Percentiles rank a stretch among this genome's conserved stretches.
phyloP scores from a whole-genome alignment of 345 rosid species.

The Populus pruinosa region DNA sequence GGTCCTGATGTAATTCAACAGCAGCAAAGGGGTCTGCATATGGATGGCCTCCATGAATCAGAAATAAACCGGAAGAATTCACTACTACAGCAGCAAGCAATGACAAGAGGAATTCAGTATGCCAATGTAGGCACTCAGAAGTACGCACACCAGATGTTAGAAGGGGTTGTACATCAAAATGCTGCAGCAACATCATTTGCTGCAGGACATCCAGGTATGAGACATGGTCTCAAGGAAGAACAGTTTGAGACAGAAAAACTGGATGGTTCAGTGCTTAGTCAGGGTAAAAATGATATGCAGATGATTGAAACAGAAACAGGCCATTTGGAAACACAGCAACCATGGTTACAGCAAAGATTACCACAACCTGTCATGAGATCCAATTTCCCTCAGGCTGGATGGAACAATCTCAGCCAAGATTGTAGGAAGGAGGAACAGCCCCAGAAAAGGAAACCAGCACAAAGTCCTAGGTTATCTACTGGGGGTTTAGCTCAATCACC shows the following conservation, averaged over 20 bases:
- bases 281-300: conserved; percentile 47
- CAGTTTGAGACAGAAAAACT: conserved; percentile 65
- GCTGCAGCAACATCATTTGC: conserved; percentile 49
- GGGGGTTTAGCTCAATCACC: conserved; percentile 90
- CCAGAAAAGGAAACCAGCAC: conserved; percentile 68
- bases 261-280: conserved; percentile 46
- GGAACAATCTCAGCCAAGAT: conserved; percentile 75
- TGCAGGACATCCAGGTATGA: conserved; percentile 56
- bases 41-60: conserved; percentile 58
- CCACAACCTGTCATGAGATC: conserved; percentile 55
- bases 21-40: conserved; percentile 54
- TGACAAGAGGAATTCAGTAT: conserved; percentile 62
- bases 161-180: conserved; percentile 67
- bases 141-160: conserved; percentile 66
- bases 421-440: conserved; percentile 72
- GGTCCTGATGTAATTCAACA: conserved; percentile 67
- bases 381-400: conserved; percentile 52
- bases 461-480: conserved; percentile 79
- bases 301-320: conserved; percentile 52
- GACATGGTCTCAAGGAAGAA: conserved; percentile 68
- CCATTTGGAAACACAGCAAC: conserved; percentile 54
- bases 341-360: conserved; percentile 58
- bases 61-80: conserved; percentile 70
- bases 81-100: conserved; percentile 48
- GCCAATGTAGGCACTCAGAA: conserved; percentile 55